Evolutionary conservation across 148 eudicot species (phyloP).

Genomic region (Rhododendron williamsianum): DNA sequence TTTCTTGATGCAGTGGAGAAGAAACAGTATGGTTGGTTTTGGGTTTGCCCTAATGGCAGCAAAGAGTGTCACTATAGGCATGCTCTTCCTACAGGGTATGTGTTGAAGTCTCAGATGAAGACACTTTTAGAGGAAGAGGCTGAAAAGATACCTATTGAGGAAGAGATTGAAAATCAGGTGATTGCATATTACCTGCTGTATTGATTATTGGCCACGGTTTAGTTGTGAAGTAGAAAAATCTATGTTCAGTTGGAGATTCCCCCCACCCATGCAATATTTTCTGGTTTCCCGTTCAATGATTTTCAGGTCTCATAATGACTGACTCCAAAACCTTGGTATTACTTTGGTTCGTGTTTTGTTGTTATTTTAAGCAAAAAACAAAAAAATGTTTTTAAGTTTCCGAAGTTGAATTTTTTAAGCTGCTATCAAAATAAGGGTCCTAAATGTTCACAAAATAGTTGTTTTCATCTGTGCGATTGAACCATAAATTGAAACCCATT

Average conservation of each 20-base stretch:
- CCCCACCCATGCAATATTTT: neutral
- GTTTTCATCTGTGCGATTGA: neutral
- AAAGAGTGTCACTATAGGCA: conserved; percentile 81
- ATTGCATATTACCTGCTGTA: conserved; percentile 40
- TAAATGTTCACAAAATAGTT: neutral
- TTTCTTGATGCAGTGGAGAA: conserved; percentile 76
- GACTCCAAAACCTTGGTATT: neutral
- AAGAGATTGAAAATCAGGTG: conserved; percentile 89
- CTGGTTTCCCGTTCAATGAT: neutral
- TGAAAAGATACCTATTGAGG: conserved; percentile 66
- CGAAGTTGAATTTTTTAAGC: neutral
- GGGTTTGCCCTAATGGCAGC: conserved; percentile 86
- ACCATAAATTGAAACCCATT: neutral
- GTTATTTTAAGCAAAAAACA: neutral
- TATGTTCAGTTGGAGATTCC: conserved; percentile 2
- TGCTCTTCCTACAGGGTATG: conserved; percentile 81
- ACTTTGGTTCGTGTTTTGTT: neutral
- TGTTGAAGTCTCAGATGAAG: conserved; percentile 95
- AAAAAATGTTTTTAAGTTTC: neutral
- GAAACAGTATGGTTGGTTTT: conserved; percentile 70
- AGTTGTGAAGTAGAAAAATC: neutral
- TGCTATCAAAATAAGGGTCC: neutral
- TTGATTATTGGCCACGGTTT: neutral
- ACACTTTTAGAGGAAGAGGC: conserved; percentile 88
- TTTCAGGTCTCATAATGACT: neutral